Conservation (phyloP, 169 alveolate species). For the Plasmodium adleri region DNA sequence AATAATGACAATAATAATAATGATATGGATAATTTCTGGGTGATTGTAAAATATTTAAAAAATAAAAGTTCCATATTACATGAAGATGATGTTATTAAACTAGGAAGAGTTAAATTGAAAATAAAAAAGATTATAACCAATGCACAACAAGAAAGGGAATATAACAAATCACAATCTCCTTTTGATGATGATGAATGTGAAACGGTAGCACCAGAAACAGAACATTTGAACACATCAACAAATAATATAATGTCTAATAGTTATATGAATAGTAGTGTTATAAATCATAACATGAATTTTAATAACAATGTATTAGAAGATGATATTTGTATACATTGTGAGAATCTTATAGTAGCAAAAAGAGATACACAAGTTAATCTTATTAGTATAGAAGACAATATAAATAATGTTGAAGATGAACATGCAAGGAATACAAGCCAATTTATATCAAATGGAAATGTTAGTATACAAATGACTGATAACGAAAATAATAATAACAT, state of each 20-base stretch:
- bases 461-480: not conserved
- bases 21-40: slow-evolving; percentile 78
- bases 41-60: slow-evolving; percentile 76
- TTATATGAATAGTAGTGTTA: slow-evolving; percentile 1
- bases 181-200: slow-evolving; percentile 81
- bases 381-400: not conserved
- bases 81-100: slow-evolving; percentile 80
- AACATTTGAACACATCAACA: not conserved
- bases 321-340: slow-evolving; percentile 3
- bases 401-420: not conserved
- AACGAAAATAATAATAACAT: not conserved
- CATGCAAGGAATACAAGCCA: not conserved
- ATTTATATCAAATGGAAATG: too few relatives aligned
- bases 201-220: slow-evolving; percentile 79
- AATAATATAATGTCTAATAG: slow-evolving; percentile 6
- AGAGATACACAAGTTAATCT: not conserved
- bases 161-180: slow-evolving; percentile 57
- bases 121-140: slow-evolving; percentile 81
- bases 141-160: slow-evolving; percentile 75
- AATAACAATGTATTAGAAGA: not conserved
- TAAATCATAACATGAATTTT: not conserved
- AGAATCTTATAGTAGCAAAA: too few relatives aligned
- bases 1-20: slow-evolving; percentile 10
- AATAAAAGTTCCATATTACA: slow-evolving; percentile 73
- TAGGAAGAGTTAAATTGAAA: slow-evolving; percentile 81